Percentiles rank a stretch among this genome's conserved stretches.
Conservation (phyloP, 2,329 filamentous ascomycete species). For the Teratosphaeriaceae sp. region DNA sequence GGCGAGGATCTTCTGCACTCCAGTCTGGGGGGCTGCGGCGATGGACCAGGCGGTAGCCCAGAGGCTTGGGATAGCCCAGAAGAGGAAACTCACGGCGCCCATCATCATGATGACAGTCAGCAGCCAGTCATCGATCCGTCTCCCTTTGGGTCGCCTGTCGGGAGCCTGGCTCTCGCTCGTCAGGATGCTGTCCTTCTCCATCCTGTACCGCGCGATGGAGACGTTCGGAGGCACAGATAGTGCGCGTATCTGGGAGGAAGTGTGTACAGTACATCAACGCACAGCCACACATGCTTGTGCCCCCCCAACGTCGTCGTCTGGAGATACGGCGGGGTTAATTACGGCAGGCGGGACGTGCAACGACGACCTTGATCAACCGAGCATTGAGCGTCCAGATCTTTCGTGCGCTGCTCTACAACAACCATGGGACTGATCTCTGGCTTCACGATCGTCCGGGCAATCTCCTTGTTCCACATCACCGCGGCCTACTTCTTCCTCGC, state of each 20-base stretch:
- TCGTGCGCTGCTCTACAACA: too few relatives aligned
- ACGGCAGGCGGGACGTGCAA: too few relatives aligned
- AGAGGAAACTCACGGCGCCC: not conserved
- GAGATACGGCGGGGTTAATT: too few relatives aligned
- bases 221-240: too few relatives aligned
- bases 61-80: too few relatives aligned
- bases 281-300: too few relatives aligned
- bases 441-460: conserved; percentile 70
- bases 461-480: conserved; percentile 79
- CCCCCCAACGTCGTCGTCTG: too few relatives aligned
- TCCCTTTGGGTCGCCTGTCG: too few relatives aligned
- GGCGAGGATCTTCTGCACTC: conserved; percentile 17
- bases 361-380: too few relatives aligned
- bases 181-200: not conserved
- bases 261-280: too few relatives aligned
- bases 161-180: not conserved
- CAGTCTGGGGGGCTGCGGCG: not conserved
- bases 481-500: conserved; percentile 78
- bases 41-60: conserved; percentile 15
- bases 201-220: too few relatives aligned
- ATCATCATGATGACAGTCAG: not conserved
- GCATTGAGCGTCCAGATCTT: not conserved
- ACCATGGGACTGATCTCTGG: conserved; percentile 75
- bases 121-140: not conserved
- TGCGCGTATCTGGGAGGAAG: too few relatives aligned